Conservation (phyloP, 129 eudicot species). For the Lactuca sativa region DNA sequence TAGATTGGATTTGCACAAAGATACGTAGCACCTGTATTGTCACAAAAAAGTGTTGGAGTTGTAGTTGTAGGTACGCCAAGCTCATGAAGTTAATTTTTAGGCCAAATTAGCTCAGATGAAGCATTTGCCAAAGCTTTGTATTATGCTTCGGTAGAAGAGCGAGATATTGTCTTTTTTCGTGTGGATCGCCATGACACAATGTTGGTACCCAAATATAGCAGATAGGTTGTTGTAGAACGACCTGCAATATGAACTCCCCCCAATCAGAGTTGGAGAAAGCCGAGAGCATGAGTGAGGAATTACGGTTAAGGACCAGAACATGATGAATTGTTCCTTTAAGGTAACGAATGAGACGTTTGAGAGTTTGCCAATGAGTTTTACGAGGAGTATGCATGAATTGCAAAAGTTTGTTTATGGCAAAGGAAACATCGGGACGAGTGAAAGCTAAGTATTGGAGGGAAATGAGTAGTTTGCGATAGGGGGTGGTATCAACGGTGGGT, state of each 20-base stretch:
- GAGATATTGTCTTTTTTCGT: neutral
- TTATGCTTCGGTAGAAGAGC: neutral
- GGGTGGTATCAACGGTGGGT: neutral
- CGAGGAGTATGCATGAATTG: too few species aligned
- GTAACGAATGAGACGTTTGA: too few species aligned
- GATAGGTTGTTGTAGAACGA: neutral
- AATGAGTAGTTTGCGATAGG: neutral
- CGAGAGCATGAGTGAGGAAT: neutral
- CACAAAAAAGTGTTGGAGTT: too few species aligned
- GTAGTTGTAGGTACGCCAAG: neutral
- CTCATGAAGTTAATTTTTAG: neutral
- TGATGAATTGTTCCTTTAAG: too few species aligned
- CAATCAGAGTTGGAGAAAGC: conserved; percentile 6
- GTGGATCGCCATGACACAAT: neutral
- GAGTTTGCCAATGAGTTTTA: too few species aligned
- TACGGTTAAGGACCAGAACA: neutral
- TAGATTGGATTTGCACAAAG: too few species aligned
- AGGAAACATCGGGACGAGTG: too few species aligned
- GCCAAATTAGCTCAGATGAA: conserved; percentile 1
- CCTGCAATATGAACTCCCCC: neutral
- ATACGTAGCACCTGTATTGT: too few species aligned
- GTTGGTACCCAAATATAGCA: neutral
- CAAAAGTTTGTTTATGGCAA: too few species aligned
- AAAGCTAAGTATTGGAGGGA: too few species aligned
- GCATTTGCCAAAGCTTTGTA: conserved; percentile 4